phyloP scores from a whole-genome alignment of 192 early-diverging fungal species.

The Coemansia interrupta region DNA sequence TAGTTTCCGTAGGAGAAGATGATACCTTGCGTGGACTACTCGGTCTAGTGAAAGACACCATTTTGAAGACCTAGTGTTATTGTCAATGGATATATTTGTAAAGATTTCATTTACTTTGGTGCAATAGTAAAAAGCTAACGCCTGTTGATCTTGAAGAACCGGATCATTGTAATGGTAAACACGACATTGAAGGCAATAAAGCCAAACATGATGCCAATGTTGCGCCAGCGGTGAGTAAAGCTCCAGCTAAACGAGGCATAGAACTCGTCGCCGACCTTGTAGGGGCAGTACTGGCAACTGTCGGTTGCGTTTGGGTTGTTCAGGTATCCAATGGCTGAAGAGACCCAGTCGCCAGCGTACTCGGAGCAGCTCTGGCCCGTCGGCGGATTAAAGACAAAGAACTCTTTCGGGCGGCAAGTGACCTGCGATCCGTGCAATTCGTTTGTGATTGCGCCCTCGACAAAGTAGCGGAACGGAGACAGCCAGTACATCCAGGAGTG shows the following conservation, averaged over 20 bases:
- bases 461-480: slow-evolving; percentile 64
- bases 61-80: too few species aligned
- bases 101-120: too few species aligned
- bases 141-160: slow-evolving; percentile 47
- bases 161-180: slow-evolving; percentile 34
- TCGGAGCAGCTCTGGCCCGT: slow-evolving; percentile 48
- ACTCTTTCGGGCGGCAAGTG: slow-evolving; percentile 52
- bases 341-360: slow-evolving; percentile 53
- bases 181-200: slow-evolving; percentile 57
- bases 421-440: slow-evolving; percentile 56
- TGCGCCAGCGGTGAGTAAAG: slow-evolving; percentile 59
- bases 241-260: slow-evolving; percentile 49
- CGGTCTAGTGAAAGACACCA: too few species aligned
- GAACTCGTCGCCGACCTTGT: slow-evolving; percentile 39
- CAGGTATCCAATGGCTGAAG: slow-evolving; percentile 44
- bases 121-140: slow-evolving; percentile 13
- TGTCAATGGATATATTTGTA: too few species aligned
- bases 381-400: slow-evolving; percentile 48
- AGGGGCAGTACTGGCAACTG: slow-evolving; percentile 56
- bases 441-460: slow-evolving; percentile 62
- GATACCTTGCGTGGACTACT: too few species aligned
- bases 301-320: slow-evolving; percentile 35
- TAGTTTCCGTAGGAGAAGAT: too few species aligned
- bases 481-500: slow-evolving; percentile 67
- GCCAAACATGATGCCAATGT: slow-evolving; percentile 60